Evolutionary conservation across 495 filamentous ascomycete species (phyloP), one percentile per base, ranked within the genome.

Genomic region (Tuber borchii): DNA sequence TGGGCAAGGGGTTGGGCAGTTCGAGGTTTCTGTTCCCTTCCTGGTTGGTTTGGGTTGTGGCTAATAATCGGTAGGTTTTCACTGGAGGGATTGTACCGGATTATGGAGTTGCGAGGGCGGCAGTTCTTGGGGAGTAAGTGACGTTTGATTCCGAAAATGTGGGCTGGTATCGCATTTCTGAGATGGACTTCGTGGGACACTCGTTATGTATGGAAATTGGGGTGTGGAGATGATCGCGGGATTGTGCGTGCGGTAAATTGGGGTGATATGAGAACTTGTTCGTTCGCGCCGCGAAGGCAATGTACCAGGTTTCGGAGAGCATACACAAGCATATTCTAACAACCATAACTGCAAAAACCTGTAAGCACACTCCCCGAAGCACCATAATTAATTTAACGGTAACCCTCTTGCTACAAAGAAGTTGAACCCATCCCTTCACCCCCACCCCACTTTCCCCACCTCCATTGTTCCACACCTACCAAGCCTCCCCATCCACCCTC

Each of bases 1-100:
- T 78, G 93, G 91, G 37, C 95, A 99, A 69, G 81, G 81, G 56
- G 80, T 80, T 10, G 75, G 71, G 44, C 81, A 82, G 48, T 82
- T 82, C 78, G 81, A 82, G 80, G 73, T 79, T 71, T 69, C 61
- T 43, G 71, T 19, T 26, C 46, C n/a, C 37, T 45, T n/a, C 12
- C 26, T 40, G 5, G 0, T 37, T 69, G 20, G 75, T 2, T 6
- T 39, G 37, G 40, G 46, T 40, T 48, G 69, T 7, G 20, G 10
- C 43, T 68, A 44, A 9, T 20, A 43, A 79, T 40, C 69, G n/a
- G 48, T 56, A 79, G 78, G 73, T 82, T 37, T 82, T 82, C 42
- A 82, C 81, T 34, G 80, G 77, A 19, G 80, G 81, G 8, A 82
- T 83, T 74, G 65, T 82, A 19, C 81, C 81, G 1, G 72, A 78